Percentiles rank a stretch among this genome's conserved stretches.
phyloP scores from a whole-genome alignment of 164 flowering plant species.

The Berberis thunbergii region DNA sequence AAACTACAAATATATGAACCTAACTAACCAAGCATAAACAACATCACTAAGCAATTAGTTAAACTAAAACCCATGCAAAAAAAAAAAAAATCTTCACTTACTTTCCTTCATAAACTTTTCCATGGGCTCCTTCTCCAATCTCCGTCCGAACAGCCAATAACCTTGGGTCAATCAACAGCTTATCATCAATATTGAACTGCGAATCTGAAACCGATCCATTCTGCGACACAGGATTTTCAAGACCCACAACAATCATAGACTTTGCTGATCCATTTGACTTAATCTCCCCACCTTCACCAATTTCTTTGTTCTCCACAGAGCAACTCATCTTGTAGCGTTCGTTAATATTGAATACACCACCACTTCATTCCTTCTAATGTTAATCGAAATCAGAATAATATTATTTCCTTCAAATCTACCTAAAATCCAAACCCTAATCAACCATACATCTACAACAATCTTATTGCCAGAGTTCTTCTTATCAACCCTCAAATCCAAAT shows the following conservation, averaged over 20 bases:
- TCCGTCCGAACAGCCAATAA: constrained; percentile 61
- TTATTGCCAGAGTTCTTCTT: too few species aligned
- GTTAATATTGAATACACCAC: constrained; percentile 5
- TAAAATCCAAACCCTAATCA: too few species aligned
- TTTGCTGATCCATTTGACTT: constrained; percentile 10
- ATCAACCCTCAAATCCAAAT: too few species aligned
- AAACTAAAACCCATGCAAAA: background rate
- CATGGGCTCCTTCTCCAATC: constrained; percentile 96
- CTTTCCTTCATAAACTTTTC: constrained; percentile 92
- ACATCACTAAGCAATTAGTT: background rate
- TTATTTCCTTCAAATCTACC: too few species aligned
- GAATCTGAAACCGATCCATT: constrained; percentile 32
- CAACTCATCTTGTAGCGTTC: constrained; percentile 47
- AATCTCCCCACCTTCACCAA: constrained; percentile 17
- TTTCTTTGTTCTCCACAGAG: constrained; percentile 20
- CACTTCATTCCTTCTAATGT: background rate
- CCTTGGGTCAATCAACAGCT: constrained; percentile 66
- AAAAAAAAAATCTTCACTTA: constrained; percentile 18
- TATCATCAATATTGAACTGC: constrained; percentile 43
- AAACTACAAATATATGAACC: too few species aligned
- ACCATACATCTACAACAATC: too few species aligned
- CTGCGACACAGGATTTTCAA: constrained; percentile 5
- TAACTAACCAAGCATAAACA: background rate
- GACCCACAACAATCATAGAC: constrained; percentile 13
- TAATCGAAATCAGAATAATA: too few species aligned